Base-by-base conservation (phyloP, 805 yeast genomes). In the Candida mattraensis region DNA sequence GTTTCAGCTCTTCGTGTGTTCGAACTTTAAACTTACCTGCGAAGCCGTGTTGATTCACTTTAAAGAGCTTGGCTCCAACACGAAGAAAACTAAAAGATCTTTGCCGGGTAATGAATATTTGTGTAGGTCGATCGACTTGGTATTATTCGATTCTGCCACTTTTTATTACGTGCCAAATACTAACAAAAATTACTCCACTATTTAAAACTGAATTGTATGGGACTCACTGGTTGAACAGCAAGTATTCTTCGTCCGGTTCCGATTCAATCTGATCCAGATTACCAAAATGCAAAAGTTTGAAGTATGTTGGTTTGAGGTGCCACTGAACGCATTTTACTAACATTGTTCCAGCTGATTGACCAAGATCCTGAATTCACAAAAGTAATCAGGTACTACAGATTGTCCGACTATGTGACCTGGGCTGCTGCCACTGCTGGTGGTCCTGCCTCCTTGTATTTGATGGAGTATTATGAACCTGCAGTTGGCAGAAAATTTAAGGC, bases 301-400 rank as follows among this genome's bases (percentile, higher is more conserved):
- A 40, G 57, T 57, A 30, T 12, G 56, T n/a, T 47, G 14, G 10
- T 17, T 10, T 18, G 21, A 14, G 6, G 8, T 5, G 14, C 21
- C 7, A 11, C 24, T 4, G 17, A 4, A 3, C 18, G 24, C 24
- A 5, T 18, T 18, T 16, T 21, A 24, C 35, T 29, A 17, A 27
- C 28, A 13, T n/a, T n/a, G 9, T 20, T 26, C 7, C 17, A 40
- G 76, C 52, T 72, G 37, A 87, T 86, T 51, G 95, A 86, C 57
- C 69, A 74, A 33, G 95, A 86, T 58, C 95, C 95, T 19, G 78
- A 78, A 46, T 83, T 86, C 63, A 54, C 59, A 24, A 71, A 85
- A 41, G 95, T 87, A 19, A 79, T 86, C 10, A 64, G 77, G 28
- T 87, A 80, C 64, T 76, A 85, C 64, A 73, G 95, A 56, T 59